Evolutionary conservation across 306 rosid genomes (phyloP), one percentile per base, ranked within the genome.

Genomic region (Mimosa pudica): DNA sequence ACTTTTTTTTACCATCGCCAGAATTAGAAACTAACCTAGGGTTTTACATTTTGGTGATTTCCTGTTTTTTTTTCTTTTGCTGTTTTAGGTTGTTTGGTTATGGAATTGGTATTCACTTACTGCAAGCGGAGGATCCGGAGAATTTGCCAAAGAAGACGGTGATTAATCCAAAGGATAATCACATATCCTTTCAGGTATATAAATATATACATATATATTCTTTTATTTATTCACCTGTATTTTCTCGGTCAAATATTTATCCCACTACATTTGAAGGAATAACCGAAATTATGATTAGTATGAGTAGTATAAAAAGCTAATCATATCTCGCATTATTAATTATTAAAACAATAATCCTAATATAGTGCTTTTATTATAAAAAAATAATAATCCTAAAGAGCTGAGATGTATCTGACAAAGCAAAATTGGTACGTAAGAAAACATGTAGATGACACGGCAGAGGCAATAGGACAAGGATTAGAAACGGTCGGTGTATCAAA

Each of bases 121-220:
- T 95, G 76, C 97, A 86, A 73, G 88, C 94, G 4, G 94, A 90
- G 82, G 67, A 84, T 1, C 93, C 88, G 0, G 86, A 87, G 10
- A 88, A 55, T 1, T 64, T 88, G 78, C 83, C 90, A 1, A 91
- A 70, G 85, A 95, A 92, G 84, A 76, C 79, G 0, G 85, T 84
- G 73, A 95, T 95, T 44, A 95, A 95, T 85, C 98, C 98, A 9
- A 95, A 95, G 83, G 98, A 95, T 70, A 95, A 85, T 85, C 98
- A 95, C 17, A 86, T 95, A 36, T 95, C 98, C 20, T 95, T 95
- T 41, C 97, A 94, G 98, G 97, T 85, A 64, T 38, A 38, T 38
- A 38, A 0, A 38, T 38, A 38, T 38, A 38, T 0, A 38, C 4
- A 38, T 1, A 38, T 38, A 38, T 38, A 5, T 24, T 24, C 30